Evolutionary conservation across 495 filamentous ascomycete species (phyloP), one percentile per base, ranked within the genome.

Genomic region (Neurospora sp.): DNA sequence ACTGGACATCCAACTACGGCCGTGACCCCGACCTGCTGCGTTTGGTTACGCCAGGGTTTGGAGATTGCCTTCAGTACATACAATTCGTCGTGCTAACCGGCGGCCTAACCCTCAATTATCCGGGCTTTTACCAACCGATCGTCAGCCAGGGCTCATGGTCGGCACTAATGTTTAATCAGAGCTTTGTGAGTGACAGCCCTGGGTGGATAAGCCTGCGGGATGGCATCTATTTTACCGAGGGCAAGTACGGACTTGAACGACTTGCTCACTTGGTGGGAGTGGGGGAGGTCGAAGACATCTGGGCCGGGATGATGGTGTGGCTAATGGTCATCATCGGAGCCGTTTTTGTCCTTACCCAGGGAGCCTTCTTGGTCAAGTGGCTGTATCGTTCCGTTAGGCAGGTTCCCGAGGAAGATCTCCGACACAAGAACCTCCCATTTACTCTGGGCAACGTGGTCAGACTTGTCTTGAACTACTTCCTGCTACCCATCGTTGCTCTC

Each of bases 51-150:
- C 96, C 96, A 16, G 96, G 96, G 0, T 99, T 99, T 79, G 94
- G 93, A 12, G 96, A 99, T 76, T 99, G 96, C 80, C 88, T 99
- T 39, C 94, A 99, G 81, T 99, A 98, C 78, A 91, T 99, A 39
- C 96, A 99, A 78, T 98, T 96, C 74, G 87, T 94, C 69, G 92
- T 94, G 22, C 85, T 99, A 41, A 94, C 94, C 0, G 96, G 96
- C 2, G 89, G 91, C 48, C 82, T 99, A 53, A 93, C 91, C 31
- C 81, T 99, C 75, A 89, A 91, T 72, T 99, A 98, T 78, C 96
- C 96, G 0, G 96, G 96, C 0, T 99, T 92, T 77, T 98, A 92
- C 79, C 96, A 98, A 77, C 96, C 96, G 16, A 92, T 92, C 16
- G 88, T 96, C 68, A 96, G 93, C 74, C 91, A 93, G 78, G 91